phyloP scores from a whole-genome alignment of 148 eudicot species.

The Chenopodium album region DNA sequence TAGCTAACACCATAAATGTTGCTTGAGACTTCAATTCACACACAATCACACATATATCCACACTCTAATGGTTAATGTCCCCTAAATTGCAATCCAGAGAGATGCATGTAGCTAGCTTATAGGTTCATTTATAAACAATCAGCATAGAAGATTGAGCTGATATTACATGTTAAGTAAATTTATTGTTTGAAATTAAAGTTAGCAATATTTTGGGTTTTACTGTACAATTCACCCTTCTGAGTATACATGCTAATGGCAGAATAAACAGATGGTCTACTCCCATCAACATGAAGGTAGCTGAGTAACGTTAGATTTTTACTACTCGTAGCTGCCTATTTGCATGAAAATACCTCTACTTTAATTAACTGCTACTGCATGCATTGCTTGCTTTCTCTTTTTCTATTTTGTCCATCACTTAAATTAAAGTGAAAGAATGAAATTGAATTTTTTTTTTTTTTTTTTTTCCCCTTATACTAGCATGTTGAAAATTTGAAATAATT shows the following conservation, averaged over 20 bases:
- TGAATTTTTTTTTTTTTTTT: too few species aligned
- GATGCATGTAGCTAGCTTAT: not conserved
- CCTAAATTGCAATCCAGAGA: not conserved
- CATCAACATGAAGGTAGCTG: not conserved
- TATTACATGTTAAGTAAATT: constrained; percentile 4
- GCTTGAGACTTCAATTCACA: too few species aligned
- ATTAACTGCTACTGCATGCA: not conserved
- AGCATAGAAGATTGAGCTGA: constrained; percentile 25
- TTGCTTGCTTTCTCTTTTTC: too few species aligned
- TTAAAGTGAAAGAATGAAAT: too few species aligned
- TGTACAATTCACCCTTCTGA: not conserved
- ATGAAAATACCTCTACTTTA: not conserved
- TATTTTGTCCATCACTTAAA: not conserved
- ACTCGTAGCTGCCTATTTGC: not conserved
- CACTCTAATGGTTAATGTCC: too few species aligned
- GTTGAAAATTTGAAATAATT: too few species aligned
- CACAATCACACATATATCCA: too few species aligned
- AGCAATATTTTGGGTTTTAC: not conserved
- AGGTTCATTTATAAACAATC: constrained; percentile 18
- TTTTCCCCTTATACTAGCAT: too few species aligned
- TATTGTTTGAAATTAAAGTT: not conserved
- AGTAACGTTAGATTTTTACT: not conserved
- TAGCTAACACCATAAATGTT: too few species aligned
- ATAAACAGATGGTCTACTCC: not conserved
- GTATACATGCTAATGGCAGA: constrained; percentile 3